Evolutionary conservation across 2,329 filamentous ascomycete species (phyloP).

Genomic region (Zarea fungicola): DNA sequence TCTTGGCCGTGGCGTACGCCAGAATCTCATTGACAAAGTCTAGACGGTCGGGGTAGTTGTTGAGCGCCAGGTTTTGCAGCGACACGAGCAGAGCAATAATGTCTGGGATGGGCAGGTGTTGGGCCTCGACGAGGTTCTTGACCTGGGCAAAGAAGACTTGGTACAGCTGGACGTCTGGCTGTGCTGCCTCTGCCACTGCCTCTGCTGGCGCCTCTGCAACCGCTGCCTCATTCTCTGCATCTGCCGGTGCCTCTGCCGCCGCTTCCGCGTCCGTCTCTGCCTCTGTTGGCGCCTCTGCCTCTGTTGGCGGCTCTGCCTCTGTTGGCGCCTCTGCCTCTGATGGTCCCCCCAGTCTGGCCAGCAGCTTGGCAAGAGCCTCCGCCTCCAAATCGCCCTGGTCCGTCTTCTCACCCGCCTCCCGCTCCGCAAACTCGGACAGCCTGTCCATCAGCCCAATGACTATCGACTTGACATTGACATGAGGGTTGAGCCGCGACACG

Average conservation of each 20-base stretch:
- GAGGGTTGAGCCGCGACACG: conserved; percentile 86
- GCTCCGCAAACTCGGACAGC: conserved; percentile 87
- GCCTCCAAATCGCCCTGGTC: conserved; percentile 75
- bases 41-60: conserved; percentile 87
- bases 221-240: conserved; percentile 24
- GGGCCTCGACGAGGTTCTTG: conserved; percentile 84
- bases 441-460: conserved; percentile 98
- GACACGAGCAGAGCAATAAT: conserved; percentile 93
- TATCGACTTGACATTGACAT: conserved; percentile 96
- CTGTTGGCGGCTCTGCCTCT: conserved; percentile 30
- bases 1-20: conserved; percentile 80
- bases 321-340: conserved; percentile 30
- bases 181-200: conserved; percentile 34
- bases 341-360: conserved; percentile 60
- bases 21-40: conserved; percentile 96
- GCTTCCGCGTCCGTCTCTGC: conserved; percentile 18
- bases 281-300: conserved; percentile 23
- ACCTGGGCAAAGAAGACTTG: conserved; percentile 98
- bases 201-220: conserved; percentile 38
- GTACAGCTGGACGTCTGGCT: conserved; percentile 71
- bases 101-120: conserved; percentile 88
- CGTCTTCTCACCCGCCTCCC: conserved; percentile 68
- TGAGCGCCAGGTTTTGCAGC: conserved; percentile 84
- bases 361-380: conserved; percentile 70
- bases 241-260: conserved; percentile 31